phyloP scores from a whole-genome alignment of 805 yeast genomes.

The Nakazawaea pomicola region DNA sequence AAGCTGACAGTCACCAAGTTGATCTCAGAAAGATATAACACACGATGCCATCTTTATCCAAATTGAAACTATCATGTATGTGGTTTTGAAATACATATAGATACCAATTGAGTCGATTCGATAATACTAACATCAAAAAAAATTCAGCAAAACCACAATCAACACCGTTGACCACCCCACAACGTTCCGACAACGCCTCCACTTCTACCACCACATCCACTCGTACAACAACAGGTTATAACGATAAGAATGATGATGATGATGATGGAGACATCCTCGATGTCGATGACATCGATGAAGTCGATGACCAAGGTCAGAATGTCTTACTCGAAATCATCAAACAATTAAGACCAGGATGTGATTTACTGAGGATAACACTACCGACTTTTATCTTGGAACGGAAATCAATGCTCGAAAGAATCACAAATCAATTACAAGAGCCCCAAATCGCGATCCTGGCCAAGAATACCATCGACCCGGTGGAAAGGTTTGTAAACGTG shows the following conservation, averaged over 20 bases:
- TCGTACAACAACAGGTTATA: too few relatives aligned
- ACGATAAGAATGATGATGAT: too few relatives aligned
- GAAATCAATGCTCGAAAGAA: slow-evolving; percentile 93
- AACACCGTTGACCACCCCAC: too few relatives aligned
- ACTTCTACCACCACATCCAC: too few relatives aligned
- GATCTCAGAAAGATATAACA: neutral
- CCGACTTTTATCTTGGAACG: slow-evolving; percentile 95
- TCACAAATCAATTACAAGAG: slow-evolving; percentile 79
- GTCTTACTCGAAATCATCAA: slow-evolving; percentile 83
- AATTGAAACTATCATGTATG: slow-evolving; percentile 12
- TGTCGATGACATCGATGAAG: slow-evolving; percentile 82
- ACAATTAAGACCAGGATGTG: slow-evolving; percentile 90
- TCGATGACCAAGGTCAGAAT: slow-evolving; percentile 85
- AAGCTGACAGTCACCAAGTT: neutral
- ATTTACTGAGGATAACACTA: slow-evolving; percentile 81
- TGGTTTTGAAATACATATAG: neutral
- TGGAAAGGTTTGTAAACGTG: slow-evolving; percentile 67
- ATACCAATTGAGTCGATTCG: too few relatives aligned
- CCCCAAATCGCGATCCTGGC: slow-evolving; percentile 76
- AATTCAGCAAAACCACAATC: too few relatives aligned
- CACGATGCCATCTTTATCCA: slow-evolving; percentile 12
- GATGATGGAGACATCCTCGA: slow-evolving; percentile 17
- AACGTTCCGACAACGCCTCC: too few relatives aligned
- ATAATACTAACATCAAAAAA: neutral
- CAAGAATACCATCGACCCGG: slow-evolving; percentile 48